Evolutionary conservation across 805 yeast species (phyloP).

Genomic region (Saccharomyces eubayanus): DNA sequence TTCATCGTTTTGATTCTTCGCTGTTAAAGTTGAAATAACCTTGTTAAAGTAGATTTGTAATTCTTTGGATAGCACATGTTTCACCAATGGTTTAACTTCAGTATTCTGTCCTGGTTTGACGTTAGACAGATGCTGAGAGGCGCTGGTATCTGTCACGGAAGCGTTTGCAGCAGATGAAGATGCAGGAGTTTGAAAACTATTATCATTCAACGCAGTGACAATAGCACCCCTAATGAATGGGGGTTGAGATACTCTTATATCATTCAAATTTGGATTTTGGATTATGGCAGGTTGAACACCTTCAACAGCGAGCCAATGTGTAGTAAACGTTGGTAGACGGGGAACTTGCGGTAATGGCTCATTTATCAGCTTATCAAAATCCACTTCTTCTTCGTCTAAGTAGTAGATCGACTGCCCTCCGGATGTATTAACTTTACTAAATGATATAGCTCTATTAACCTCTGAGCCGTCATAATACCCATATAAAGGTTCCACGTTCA

Average conservation of each 20-base stretch:
- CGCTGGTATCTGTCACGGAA: constrained; percentile 1
- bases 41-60: constrained; percentile 88
- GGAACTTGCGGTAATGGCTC: constrained; percentile 95
- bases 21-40: constrained; percentile 68
- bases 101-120: constrained; percentile 37
- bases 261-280: constrained; percentile 79
- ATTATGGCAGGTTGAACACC: constrained; percentile 98
- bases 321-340: constrained; percentile 82
- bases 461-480: constrained; percentile 55
- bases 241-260: constrained; percentile 60
- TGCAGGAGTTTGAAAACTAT: constrained; percentile 32
- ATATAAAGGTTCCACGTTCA: constrained; percentile 90
- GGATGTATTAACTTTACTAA: constrained; percentile 79
- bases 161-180: constrained; percentile 6
- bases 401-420: constrained; percentile 92
- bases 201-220: constrained; percentile 50
- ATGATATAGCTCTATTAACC: constrained; percentile 52
- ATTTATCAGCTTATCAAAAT: constrained; percentile 85
- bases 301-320: constrained; percentile 96
- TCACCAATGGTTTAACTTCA: constrained; percentile 81
- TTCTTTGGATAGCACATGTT: constrained; percentile 91
- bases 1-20: constrained; percentile 39
- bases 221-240: constrained; percentile 80
- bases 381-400: constrained; percentile 86
- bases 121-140: constrained; percentile 19